Evolutionary conservation across 441 rosid species (phyloP), one percentile per base, ranked within the genome.

Genomic region (Eruca vesicaria): DNA sequence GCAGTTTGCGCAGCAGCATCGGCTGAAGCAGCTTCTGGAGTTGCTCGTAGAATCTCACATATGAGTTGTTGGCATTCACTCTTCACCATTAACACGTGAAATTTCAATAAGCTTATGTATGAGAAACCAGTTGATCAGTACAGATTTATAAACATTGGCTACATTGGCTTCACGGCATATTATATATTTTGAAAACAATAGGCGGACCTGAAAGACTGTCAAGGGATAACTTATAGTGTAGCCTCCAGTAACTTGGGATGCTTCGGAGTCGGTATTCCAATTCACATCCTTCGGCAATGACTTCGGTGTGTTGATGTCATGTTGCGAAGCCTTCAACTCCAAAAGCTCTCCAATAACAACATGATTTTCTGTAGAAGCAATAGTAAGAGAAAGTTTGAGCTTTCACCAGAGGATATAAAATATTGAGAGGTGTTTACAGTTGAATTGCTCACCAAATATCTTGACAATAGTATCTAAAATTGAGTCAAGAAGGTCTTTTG

Each of bases 21-120:
- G 53, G 97, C 97, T 50, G 98, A 89, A 74, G 99, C 90, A 83
- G 99, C 96, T 86, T 96, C 98, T 58, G 98, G 99, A 65, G 98
- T 93, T 79, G 99, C 98, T 84, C 99, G 87, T 76, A 96, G 83
- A 85, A 96, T 89, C 83, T 96, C 99, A 79, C 99, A 96, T 73
- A 96, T 90, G 73, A 96, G 97, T 88, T 96, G 99, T 81, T 96
- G 99, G 84, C 98, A 93, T 84, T 96, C 99, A 83, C 99, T 96
- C 99, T 96, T 79, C 62, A 55, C 63, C 73, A 82, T 80, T 45
- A 66, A 63, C 67, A 67, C 28, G 41, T 32, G 16, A 43, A 60
- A 28, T 26, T 59, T 77, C 74, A 65, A 31, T 38, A 43, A 72
- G 77, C 66, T 65, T 56, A 73, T 43, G 67, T 74, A 43, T 45